Percentiles rank a stretch among this genome's conserved stretches.
Conservation (phyloP, 805 yeast genomes). For the Lipomyces oligophaga region DNA sequence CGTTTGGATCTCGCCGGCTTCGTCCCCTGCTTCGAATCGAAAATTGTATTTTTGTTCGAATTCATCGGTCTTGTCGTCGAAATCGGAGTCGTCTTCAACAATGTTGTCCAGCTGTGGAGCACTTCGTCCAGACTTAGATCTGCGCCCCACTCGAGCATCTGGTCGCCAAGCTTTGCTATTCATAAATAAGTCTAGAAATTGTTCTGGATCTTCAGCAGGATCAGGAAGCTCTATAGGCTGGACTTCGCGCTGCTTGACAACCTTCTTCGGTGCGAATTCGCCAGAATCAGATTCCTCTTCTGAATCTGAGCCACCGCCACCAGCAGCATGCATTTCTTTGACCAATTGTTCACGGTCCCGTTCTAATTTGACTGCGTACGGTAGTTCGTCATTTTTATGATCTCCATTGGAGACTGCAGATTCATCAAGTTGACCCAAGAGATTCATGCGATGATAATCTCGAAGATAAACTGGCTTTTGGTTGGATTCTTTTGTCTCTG, state of each 20-base stretch:
- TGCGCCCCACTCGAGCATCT: slow-evolving; percentile 1
- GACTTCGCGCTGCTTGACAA: slow-evolving; percentile 42
- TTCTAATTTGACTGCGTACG: slow-evolving; percentile 69
- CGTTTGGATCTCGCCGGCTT: slow-evolving; percentile 83
- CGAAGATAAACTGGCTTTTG: slow-evolving; percentile 81
- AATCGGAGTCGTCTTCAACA: slow-evolving; percentile 62
- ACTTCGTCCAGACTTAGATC: not conserved
- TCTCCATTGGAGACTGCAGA: slow-evolving; percentile 52
- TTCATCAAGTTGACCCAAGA: slow-evolving; percentile 57
- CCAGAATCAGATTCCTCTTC: slow-evolving; percentile 43
- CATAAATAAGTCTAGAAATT: slow-evolving; percentile 69
- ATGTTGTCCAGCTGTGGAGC: not conserved
- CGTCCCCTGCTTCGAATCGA: slow-evolving; percentile 71
- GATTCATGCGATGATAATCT: slow-evolving; percentile 84
- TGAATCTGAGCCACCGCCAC: slow-evolving; percentile 45
- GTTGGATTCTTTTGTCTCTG: slow-evolving; percentile 44
- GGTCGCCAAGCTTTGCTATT: slow-evolving; percentile 85
- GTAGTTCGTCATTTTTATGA: slow-evolving; percentile 51
- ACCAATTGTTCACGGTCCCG: slow-evolving; percentile 74
- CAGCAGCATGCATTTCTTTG: slow-evolving; percentile 64
- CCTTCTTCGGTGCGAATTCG: slow-evolving; percentile 58
- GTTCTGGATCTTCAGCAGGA: slow-evolving; percentile 58
- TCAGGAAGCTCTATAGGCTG: slow-evolving; percentile 53
- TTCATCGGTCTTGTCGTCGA: slow-evolving; percentile 86
- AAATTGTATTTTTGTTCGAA: slow-evolving; percentile 92